Evolutionary conservation across 2,329 filamentous ascomycete species (phyloP), one percentile per base, ranked within the genome.

Genomic region (Tolypocladium album): DNA sequence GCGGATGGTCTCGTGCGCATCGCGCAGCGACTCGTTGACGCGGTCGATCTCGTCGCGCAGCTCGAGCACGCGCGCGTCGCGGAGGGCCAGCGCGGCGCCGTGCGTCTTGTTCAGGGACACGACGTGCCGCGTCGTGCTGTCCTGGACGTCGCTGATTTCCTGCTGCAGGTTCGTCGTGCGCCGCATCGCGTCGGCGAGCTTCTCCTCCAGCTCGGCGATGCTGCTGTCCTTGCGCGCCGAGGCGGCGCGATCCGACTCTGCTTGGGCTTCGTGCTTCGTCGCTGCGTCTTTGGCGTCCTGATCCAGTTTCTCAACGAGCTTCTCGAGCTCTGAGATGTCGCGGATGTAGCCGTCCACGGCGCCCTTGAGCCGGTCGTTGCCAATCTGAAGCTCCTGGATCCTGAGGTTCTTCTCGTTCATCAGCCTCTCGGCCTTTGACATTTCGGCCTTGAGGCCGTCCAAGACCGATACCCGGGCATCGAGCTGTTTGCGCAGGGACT

Each of bases 401-500:
- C 69, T 69, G 1, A 62, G 69, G 45, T 78, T 74, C 27, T 73
- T 73, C n/a, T 74, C 72, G 12, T 66, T 64, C 40, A 80, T 69
- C 27, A 69, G 65, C 2, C 62, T 59, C 56, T 72, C 67, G 0
- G 70, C 72, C 42, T 70, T 70, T 31, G 60, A 59, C 22, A 82
- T 71, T 58, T 82, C 76, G 0, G 65, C 68, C n/a, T 71, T 71
- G 34, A 85, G 69, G 0, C 68, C 71, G 39, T 82, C 78, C 74
- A 82, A 81, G 22, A 77, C 79, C 0, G 76, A 74, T 0, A 83
- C 79, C 0, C 82, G 76, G 0, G 80, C 77, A 12, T 76, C 74
- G 4, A 87, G 78, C 65, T 87, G 83, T 63, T 82, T 78, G 1
- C 83, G 78, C 15, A 87, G 74, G 0, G 79, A 80, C 0, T 75